A percentile compares a stretch with the other conserved stretches of the same genome.
These are phyloP conservation scores for Apiospora arundinis DNA, from an alignment of 2,329 filamentous ascomycete genomes.

Conservation along the genomic window DNA sequence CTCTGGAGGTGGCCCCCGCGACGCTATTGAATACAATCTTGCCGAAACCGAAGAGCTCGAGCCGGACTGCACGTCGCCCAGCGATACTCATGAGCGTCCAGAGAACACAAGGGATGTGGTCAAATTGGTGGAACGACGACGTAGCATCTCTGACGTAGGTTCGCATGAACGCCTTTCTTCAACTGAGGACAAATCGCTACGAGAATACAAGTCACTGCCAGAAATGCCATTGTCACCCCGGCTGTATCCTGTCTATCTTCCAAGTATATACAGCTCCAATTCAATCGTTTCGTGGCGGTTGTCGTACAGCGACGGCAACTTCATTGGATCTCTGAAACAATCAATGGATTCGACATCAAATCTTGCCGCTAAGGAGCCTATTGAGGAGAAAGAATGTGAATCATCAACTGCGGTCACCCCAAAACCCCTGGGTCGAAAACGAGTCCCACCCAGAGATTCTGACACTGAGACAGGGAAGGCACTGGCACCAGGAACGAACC, in stretches of 20 bases:
- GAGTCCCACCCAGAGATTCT: neutral
- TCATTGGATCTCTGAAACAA: conserved; percentile 33
- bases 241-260: conserved; percentile 31
- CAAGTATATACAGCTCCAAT: conserved; percentile 31
- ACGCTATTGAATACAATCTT: conserved; percentile 55
- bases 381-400: conserved; percentile 10
- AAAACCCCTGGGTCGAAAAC: neutral
- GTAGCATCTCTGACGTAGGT: neutral
- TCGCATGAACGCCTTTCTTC: neutral
- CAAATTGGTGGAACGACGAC: neutral
- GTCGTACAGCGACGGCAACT: conserved; percentile 35
- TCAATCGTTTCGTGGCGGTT: conserved; percentile 39
- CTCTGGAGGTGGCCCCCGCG: conserved; percentile 51
- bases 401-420: neutral
- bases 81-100: neutral
- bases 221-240: conserved; percentile 33
- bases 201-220: conserved; percentile 24
- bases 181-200: neutral
- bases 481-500: neutral
- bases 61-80: neutral
- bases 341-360: conserved; percentile 25
- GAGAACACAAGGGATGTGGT: neutral
- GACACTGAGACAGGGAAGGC: neutral
- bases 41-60: conserved; percentile 26
- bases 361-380: conserved; percentile 24